These are phyloP conservation scores for Nidularia sp. DNA, from an alignment of 768 basidiomycete genomes.

Conservation along the genomic window DNA sequence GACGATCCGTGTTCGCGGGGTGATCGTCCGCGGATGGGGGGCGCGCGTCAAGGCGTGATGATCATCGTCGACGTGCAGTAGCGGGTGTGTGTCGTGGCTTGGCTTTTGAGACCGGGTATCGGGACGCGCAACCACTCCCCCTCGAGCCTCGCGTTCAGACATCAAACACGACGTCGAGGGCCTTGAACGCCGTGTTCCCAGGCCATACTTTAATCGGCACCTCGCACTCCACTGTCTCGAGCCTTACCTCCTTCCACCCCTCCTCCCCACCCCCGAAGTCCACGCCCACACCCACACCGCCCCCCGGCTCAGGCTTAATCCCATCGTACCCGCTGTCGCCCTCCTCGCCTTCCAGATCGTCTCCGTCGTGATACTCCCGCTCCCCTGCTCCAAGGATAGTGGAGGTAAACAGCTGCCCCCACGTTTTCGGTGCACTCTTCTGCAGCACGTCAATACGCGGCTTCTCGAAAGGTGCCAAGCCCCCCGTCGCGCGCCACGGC, in stretches of 20 bases:
- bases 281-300: conserved; percentile 49
- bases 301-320: conserved; percentile 37
- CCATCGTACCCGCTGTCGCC: conserved; percentile 41
- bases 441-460: conserved; percentile 9
- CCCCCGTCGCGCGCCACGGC: conserved; percentile 53
- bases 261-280: conserved; percentile 51
- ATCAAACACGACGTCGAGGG: conserved; percentile 75
- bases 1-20: too few species aligned
- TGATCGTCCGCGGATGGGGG: too few species aligned
- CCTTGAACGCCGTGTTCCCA: conserved; percentile 83
- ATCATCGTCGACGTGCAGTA: too few species aligned
- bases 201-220: conserved; percentile 87
- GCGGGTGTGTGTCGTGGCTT: too few species aligned
- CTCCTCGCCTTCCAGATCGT: conserved; percentile 33
- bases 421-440: conserved; percentile 21
- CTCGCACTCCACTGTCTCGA: conserved; percentile 93
- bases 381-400: conserved; percentile 33
- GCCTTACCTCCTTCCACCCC: conserved; percentile 62
- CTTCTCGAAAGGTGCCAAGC: conserved; percentile 62
- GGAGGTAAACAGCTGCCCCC: conserved; percentile 33
- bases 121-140: too few species aligned
- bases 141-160: conserved; percentile 32
- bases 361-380: conserved; percentile 57
- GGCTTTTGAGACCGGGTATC: too few species aligned
- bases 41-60: too few species aligned